Conservation (phyloP, 1,284 basidiomycete genomes). For the Moesziomyces sp. region DNA sequence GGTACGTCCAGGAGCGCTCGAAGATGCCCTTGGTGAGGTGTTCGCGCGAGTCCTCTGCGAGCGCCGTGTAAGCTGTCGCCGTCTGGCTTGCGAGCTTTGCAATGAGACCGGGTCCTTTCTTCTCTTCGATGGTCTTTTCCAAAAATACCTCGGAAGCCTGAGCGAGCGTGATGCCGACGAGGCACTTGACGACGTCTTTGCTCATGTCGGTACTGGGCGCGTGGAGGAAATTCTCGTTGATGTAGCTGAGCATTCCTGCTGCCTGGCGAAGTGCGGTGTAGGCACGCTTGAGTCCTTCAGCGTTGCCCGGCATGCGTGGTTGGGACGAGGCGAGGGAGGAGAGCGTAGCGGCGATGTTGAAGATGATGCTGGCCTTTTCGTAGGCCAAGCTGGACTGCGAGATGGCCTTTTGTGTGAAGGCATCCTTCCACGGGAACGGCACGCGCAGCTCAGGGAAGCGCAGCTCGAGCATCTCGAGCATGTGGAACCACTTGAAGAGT, state of each 20-base stretch:
- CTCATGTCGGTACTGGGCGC: slow-evolving; percentile 97
- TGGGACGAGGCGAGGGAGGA: slow-evolving; percentile 86
- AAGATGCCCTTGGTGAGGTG: slow-evolving; percentile 95
- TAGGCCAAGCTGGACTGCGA: slow-evolving; percentile 96
- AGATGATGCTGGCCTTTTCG: slow-evolving; percentile 97
- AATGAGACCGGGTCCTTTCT: slow-evolving; percentile 74
- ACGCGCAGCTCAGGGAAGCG: slow-evolving; percentile 96
- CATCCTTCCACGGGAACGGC: slow-evolving; percentile 93
- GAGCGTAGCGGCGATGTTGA: slow-evolving; percentile 94
- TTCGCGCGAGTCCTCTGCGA: slow-evolving; percentile 91
- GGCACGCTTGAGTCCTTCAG: slow-evolving; percentile 90
- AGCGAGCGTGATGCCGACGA: slow-evolving; percentile 85
- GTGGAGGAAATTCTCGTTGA: slow-evolving; percentile 99
- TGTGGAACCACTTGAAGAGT: slow-evolving; percentile 99
- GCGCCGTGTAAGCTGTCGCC: slow-evolving; percentile 79
- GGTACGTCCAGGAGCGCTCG: slow-evolving; percentile 90
- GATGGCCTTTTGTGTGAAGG: slow-evolving; percentile 89
- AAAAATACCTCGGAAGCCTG: slow-evolving; percentile 97
- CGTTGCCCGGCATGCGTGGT: slow-evolving; percentile 69
- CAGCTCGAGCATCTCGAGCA: slow-evolving; percentile 95
- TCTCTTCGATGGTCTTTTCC: slow-evolving; percentile 81
- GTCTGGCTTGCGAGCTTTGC: slow-evolving; percentile 87
- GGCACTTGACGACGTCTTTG: slow-evolving; percentile 91
- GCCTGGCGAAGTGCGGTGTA: slow-evolving; percentile 93
- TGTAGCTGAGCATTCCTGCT: slow-evolving; percentile 96